Percentiles rank a stretch among this genome's conserved stretches.
Conservation (phyloP, 2,329 filamentous ascomycete species). For the Trichophyton equinum region DNA sequence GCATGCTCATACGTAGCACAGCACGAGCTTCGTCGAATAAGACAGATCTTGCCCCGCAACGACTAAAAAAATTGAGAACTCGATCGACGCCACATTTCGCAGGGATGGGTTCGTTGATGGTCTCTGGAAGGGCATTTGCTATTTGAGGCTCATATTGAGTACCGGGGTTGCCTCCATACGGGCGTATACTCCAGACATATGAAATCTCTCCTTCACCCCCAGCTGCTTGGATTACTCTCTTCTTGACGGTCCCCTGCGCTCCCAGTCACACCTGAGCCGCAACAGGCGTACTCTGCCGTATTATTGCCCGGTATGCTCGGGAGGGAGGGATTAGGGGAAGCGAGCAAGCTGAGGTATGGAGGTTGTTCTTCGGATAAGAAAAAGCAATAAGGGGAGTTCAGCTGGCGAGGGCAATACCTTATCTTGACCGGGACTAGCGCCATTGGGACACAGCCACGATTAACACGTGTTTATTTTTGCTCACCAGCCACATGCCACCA, state of each 20-base stretch:
- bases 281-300: background rate
- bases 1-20: conserved; percentile 1
- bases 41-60: background rate
- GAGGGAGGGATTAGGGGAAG: background rate
- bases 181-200: background rate
- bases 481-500: conserved; percentile 2
- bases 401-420: background rate
- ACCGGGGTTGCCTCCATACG: background rate
- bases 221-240: background rate
- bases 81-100: background rate
- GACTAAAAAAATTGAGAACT: background rate
- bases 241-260: background rate
- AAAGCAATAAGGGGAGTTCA: background rate
- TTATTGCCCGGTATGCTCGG: background rate
- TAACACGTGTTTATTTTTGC: background rate
- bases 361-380: background rate
- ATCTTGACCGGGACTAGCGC: background rate
- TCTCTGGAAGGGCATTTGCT: background rate
- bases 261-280: background rate
- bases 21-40: background rate
- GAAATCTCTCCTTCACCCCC: background rate
- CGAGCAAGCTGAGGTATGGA: background rate
- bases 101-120: background rate
- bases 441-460: background rate
- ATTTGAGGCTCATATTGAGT: background rate